Percentiles rank a stretch among this genome's conserved stretches.
Evolutionary conservation across 1,139 yeast genomes (phyloP).

Genomic region (Geotrichum restrictum): DNA sequence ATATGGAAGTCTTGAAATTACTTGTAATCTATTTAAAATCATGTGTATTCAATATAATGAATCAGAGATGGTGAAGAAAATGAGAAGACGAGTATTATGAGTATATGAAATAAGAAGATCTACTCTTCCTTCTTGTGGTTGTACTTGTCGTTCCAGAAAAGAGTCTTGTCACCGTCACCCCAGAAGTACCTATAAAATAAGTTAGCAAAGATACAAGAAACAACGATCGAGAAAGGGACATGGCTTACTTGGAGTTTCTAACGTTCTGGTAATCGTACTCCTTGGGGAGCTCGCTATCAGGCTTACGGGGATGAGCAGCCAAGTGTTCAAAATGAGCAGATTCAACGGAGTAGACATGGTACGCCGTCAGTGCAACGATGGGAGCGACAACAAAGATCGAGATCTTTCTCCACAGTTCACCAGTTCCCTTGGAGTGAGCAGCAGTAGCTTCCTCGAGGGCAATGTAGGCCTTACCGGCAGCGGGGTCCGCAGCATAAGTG

Average conservation of each 20-base stretch:
- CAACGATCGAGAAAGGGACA: neutral
- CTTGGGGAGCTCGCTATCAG: conserved; percentile 86
- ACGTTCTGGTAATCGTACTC: conserved; percentile 89
- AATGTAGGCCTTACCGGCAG: conserved; percentile 54
- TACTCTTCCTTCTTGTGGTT: conserved; percentile 52
- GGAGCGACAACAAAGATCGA: conserved; percentile 79
- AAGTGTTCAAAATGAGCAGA: conserved; percentile 80
- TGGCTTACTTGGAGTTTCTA: conserved; percentile 51
- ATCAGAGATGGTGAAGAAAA: no score
- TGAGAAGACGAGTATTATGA: neutral
- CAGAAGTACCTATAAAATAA: conserved; percentile 56
- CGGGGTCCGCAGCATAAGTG: conserved; percentile 43
- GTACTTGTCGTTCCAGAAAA: conserved; percentile 90
- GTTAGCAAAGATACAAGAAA: neutral
- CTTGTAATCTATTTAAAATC: no score
- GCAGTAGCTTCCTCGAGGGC: conserved; percentile 54
- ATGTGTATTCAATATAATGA: no score
- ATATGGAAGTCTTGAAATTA: no score
- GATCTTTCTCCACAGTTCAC: conserved; percentile 80
- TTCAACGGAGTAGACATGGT: conserved; percentile 79
- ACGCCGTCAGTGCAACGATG: conserved; percentile 67
- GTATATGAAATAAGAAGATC: neutral
- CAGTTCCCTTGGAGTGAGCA: conserved; percentile 74
- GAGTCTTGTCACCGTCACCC: conserved; percentile 97
- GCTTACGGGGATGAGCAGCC: conserved; percentile 51